phyloP scores from a whole-genome alignment of 2,329 filamentous ascomycete species.

The Zymoseptoria tritici region DNA sequence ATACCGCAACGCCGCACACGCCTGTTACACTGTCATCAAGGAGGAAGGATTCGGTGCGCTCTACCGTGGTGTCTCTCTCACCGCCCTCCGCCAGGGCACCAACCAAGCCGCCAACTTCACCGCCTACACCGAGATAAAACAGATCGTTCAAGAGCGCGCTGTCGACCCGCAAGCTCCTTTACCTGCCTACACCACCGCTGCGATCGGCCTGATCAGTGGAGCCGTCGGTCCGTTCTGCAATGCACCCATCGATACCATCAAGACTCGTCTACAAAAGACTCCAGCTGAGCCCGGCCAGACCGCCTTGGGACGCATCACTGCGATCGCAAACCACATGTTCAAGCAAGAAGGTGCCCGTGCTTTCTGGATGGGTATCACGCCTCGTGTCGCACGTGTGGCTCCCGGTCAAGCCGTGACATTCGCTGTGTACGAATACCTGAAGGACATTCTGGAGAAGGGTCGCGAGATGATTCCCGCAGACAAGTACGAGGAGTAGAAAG shows the following conservation, averaged over 20 bases:
- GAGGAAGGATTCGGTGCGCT: slow-evolving; percentile 85
- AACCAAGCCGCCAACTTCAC: slow-evolving; percentile 99
- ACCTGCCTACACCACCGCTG: slow-evolving; percentile 80
- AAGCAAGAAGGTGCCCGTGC: slow-evolving; percentile 88
- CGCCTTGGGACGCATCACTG: slow-evolving; percentile 68
- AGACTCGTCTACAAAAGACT: slow-evolving; percentile 88
- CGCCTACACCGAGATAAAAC: slow-evolving; percentile 90
- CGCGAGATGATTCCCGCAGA: slow-evolving; percentile 41
- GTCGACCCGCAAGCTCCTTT: slow-evolving; percentile 61
- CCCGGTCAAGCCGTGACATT: slow-evolving; percentile 82
- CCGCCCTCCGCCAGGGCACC: slow-evolving; percentile 84
- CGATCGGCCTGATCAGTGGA: slow-evolving; percentile 84
- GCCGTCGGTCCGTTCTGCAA: slow-evolving; percentile 96
- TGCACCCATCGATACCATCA: slow-evolving; percentile 97
- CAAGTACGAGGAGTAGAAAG: slow-evolving; percentile 43
- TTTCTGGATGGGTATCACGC: slow-evolving; percentile 99
- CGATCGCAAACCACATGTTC: slow-evolving; percentile 58
- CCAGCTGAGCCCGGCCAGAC: slow-evolving; percentile 70
- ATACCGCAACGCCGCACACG: slow-evolving; percentile 87
- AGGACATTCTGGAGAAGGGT: slow-evolving; percentile 41
- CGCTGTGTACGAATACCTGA: slow-evolving; percentile 49
- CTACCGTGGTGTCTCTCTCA: slow-evolving; percentile 89
- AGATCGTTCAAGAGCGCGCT: slow-evolving; percentile 64
- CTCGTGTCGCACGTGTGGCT: slow-evolving; percentile 92
- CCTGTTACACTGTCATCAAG: slow-evolving; percentile 76